A percentile compares a stretch with the other conserved stretches of the same genome.
Evolutionary conservation across 2,329 filamentous ascomycete species (phyloP).

Genomic region (Talaromyces sp.): DNA sequence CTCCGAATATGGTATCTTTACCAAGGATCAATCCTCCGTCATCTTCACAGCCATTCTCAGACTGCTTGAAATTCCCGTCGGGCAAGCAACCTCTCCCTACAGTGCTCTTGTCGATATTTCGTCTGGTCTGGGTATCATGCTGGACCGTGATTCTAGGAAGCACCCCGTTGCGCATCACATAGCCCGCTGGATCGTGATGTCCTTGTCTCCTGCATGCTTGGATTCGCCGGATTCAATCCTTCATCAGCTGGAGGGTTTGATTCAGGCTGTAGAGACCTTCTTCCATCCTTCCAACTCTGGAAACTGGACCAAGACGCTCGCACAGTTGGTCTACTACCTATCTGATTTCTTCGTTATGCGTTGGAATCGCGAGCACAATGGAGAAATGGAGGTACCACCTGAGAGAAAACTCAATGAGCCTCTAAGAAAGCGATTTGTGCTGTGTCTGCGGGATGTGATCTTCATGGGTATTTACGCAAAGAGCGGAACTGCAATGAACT

Average conservation of each 20-base stretch:
- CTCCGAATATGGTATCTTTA: constrained; percentile 85
- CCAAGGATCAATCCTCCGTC: constrained; percentile 82
- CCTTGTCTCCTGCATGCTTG: constrained; percentile 79
- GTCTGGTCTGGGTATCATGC: constrained; percentile 76
- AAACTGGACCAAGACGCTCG: constrained; percentile 82
- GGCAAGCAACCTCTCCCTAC: constrained; percentile 92
- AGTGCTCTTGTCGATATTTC: constrained; percentile 75
- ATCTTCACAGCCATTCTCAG: constrained; percentile 90
- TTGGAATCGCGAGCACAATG: constrained; percentile 92
- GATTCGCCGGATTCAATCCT: constrained; percentile 76
- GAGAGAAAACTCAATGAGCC: constrained; percentile 75
- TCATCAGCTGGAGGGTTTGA: constrained; percentile 80
- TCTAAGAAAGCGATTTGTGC: constrained; percentile 85
- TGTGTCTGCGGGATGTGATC: constrained; percentile 84
- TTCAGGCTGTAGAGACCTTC: constrained; percentile 95
- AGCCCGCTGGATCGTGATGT: constrained; percentile 89
- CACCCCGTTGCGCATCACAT: constrained; percentile 90
- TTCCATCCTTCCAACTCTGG: constrained; percentile 98
- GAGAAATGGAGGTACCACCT: constrained; percentile 80
- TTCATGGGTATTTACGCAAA: constrained; percentile 99
- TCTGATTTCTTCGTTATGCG: constrained; percentile 95
- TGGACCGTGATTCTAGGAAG: constrained; percentile 91
- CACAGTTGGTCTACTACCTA: constrained; percentile 87
- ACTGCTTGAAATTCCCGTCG: constrained; percentile 91
- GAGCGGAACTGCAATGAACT: constrained; percentile 85